phyloP scores from a whole-genome alignment of 2,329 filamentous ascomycete species.

The Talaromyces sp. region DNA sequence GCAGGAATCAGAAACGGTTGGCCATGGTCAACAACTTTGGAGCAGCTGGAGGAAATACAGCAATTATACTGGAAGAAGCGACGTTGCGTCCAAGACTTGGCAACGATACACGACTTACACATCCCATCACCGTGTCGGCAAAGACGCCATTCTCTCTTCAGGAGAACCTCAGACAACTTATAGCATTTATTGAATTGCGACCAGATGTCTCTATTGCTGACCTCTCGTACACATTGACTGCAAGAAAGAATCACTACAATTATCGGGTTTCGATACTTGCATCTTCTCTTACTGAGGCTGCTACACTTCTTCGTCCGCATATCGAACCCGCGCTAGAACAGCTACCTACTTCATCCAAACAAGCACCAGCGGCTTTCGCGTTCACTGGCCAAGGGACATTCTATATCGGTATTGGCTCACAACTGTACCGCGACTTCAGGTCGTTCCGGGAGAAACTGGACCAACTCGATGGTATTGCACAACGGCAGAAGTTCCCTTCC shows the following conservation, averaged over 20 bases:
- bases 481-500: neutral
- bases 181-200: neutral
- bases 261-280: neutral
- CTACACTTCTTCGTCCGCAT: neutral
- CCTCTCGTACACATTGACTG: neutral
- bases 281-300: neutral
- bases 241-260: neutral
- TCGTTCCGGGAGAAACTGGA: neutral
- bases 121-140: neutral
- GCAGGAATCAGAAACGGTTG: neutral
- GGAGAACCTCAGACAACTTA: neutral
- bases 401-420: neutral
- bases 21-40: neutral
- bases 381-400: neutral
- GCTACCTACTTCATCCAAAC: too few species aligned
- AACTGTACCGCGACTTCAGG: neutral
- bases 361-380: neutral
- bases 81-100: slow-evolving; percentile 28
- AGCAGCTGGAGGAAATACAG: slow-evolving; percentile 10
- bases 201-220: neutral
- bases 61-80: slow-evolving; percentile 57
- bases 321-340: neutral
- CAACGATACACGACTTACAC: neutral
- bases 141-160: neutral
- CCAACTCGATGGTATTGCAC: neutral